A percentile compares a stretch with the other conserved stretches of the same genome.
Conservation (phyloP, 2,329 filamentous ascomycete species). For the Monosporascus sp. region DNA sequence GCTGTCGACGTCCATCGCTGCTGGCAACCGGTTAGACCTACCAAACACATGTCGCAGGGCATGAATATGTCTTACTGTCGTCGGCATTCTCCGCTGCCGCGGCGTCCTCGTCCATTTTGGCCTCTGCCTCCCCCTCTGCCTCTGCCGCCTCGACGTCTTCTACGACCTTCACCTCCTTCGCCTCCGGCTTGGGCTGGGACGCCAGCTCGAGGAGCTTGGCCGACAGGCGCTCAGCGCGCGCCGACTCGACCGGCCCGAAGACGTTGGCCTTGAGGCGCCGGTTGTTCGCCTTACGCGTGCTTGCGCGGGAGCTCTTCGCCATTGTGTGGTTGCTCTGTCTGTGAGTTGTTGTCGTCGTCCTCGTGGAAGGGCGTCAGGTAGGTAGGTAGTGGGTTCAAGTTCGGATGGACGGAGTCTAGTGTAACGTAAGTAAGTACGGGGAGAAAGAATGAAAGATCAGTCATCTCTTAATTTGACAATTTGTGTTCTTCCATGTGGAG, state of each 20-base stretch:
- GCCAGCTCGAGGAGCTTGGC: slow-evolving; percentile 81
- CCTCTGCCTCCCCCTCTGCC: slow-evolving; percentile 9
- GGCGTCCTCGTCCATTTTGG: slow-evolving; percentile 20
- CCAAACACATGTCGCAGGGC: slow-evolving; percentile 4
- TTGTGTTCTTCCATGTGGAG: too few species aligned
- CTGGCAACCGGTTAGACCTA: slow-evolving; percentile 12
- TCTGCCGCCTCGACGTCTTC: slow-evolving; percentile 21
- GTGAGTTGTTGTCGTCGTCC: background rate
- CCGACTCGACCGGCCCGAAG: slow-evolving; percentile 77
- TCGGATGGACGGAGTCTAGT: too few species aligned
- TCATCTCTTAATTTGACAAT: too few species aligned
- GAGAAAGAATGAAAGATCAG: too few species aligned
- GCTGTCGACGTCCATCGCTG: slow-evolving; percentile 55
- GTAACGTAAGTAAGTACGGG: too few species aligned
- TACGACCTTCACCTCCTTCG: slow-evolving; percentile 45
- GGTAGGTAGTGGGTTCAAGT: background rate
- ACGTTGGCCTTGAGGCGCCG: slow-evolving; percentile 72
- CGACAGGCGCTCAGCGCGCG: slow-evolving; percentile 75
- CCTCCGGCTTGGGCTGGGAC: slow-evolving; percentile 65
- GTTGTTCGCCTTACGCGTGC: slow-evolving; percentile 78
- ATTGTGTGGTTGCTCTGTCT: slow-evolving; percentile 42
- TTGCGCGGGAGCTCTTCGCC: slow-evolving; percentile 84
- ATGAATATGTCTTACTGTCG: slow-evolving; percentile 24
- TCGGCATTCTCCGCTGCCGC: slow-evolving; percentile 24
- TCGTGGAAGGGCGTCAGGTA: background rate